phyloP scores from a whole-genome alignment of 2,329 filamentous ascomycete species.

The Leptographium radiaticola region DNA sequence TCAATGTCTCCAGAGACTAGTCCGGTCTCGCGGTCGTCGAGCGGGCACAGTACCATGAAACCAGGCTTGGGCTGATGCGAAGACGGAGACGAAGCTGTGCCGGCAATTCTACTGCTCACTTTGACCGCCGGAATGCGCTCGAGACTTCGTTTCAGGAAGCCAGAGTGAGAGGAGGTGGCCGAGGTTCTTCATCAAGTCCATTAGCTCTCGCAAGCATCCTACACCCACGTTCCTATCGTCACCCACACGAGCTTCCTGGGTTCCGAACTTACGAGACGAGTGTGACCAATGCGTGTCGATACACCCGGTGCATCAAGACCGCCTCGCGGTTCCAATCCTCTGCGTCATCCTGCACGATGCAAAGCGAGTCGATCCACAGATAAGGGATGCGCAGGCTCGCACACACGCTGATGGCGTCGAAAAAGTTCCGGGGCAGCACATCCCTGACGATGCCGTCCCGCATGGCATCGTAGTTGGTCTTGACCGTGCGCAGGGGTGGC shows the following conservation, averaged over 20 bases:
- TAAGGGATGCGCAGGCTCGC: constrained; percentile 1
- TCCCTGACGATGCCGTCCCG: not conserved
- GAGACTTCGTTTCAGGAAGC: not conserved
- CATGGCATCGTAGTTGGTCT: not conserved
- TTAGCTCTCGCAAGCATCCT: not conserved
- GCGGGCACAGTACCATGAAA: not conserved
- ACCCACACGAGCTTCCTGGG: not conserved
- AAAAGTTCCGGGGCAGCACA: constrained; percentile 1
- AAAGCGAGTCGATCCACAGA: constrained; percentile 6
- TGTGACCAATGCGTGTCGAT: constrained; percentile 9
- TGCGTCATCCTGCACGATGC: constrained; percentile 6
- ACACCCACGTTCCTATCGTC: not conserved
- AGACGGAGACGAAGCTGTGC: not conserved
- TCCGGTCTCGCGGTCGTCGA: not conserved
- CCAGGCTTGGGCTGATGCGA: too few relatives aligned
- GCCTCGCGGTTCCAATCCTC: constrained; percentile 6
- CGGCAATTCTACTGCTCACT: not conserved
- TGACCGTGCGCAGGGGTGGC: not conserved
- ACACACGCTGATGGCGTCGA: constrained; percentile 1
- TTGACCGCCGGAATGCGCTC: not conserved
- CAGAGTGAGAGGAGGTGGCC: not conserved
- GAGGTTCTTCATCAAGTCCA: not conserved
- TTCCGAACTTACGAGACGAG: not conserved
- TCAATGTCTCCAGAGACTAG: not conserved
- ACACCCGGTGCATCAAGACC: constrained; percentile 11